A percentile compares a stretch with the other conserved stretches of the same genome.
Conservation (phyloP, 257 asterid species). For the Solanum infundibuliforme region DNA sequence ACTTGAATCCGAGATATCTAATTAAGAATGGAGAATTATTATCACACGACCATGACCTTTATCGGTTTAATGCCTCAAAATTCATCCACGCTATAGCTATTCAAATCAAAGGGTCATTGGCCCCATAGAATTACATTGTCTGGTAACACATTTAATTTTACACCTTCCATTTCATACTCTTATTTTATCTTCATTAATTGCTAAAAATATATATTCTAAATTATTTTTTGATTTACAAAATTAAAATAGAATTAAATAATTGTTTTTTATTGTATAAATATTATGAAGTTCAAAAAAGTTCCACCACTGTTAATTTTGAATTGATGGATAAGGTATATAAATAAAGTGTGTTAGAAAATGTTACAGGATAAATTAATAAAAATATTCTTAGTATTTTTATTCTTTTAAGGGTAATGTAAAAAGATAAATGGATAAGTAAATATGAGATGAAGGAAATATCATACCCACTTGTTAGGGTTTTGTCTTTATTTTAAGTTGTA, state of each 20-base stretch:
- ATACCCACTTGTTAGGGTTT: background rate
- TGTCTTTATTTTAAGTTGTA: too few species aligned
- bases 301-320: background rate
- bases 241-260: too few species aligned
- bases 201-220: background rate
- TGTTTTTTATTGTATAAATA: too few species aligned
- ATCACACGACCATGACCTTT: background rate
- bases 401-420: background rate
- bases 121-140: background rate
- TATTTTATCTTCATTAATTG: background rate
- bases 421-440: too few species aligned
- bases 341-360: background rate
- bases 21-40: too few species aligned
- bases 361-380: background rate
- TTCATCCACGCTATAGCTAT: background rate
- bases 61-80: background rate
- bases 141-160: background rate
- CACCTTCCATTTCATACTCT: background rate
- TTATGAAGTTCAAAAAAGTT: background rate
- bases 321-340: background rate
- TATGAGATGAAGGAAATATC: background rate
- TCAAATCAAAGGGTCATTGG: background rate
- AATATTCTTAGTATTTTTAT: too few species aligned
- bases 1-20: rapidly evolving
- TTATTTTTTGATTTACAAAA: too few species aligned